Evolutionary conservation across 352 stramenopile genomes (phyloP).

Genomic region (Globisporangium spiculum): DNA sequence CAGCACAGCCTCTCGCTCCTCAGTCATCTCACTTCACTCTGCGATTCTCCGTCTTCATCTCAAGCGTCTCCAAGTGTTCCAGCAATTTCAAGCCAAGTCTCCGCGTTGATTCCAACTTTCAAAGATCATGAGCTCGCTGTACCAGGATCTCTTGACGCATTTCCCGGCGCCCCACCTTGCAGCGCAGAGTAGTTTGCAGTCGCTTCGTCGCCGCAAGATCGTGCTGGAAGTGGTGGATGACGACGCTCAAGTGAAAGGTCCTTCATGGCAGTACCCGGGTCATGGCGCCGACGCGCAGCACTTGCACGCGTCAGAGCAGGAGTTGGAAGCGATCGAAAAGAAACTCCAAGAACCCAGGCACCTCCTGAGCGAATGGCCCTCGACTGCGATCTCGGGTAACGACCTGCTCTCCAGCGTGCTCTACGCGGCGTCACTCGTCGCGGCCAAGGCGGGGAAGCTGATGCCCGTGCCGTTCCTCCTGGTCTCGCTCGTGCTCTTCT

Average conservation of each 20-base stretch:
- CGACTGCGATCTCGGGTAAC: constrained; percentile 88
- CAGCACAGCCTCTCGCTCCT: background rate
- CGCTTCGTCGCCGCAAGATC: constrained; percentile 34
- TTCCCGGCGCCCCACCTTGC: background rate
- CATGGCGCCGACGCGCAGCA: constrained; percentile 25
- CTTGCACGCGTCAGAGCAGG: constrained; percentile 28
- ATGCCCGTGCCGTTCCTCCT: constrained; percentile 76
- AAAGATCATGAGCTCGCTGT: background rate
- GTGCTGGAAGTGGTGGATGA: constrained; percentile 40
- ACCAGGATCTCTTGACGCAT: background rate
- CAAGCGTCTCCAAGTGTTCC: background rate
- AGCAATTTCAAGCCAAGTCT: background rate
- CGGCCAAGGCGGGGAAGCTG: constrained; percentile 61
- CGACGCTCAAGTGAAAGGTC: constrained; percentile 16
- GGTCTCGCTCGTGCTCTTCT: constrained; percentile 57
- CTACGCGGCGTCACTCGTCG: constrained; percentile 51
- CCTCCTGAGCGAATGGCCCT: constrained; percentile 56
- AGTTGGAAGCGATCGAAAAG: constrained; percentile 34
- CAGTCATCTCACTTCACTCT: background rate
- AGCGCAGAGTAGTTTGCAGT: background rate
- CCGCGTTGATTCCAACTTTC: background rate
- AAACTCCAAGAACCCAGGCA: constrained; percentile 29
- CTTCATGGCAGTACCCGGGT: constrained; percentile 39
- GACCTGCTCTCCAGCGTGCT: constrained; percentile 85
- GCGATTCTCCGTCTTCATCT: background rate